phyloP scores from a whole-genome alignment of 164 flowering plant genomes.

The Houttuynia cordata region DNA sequence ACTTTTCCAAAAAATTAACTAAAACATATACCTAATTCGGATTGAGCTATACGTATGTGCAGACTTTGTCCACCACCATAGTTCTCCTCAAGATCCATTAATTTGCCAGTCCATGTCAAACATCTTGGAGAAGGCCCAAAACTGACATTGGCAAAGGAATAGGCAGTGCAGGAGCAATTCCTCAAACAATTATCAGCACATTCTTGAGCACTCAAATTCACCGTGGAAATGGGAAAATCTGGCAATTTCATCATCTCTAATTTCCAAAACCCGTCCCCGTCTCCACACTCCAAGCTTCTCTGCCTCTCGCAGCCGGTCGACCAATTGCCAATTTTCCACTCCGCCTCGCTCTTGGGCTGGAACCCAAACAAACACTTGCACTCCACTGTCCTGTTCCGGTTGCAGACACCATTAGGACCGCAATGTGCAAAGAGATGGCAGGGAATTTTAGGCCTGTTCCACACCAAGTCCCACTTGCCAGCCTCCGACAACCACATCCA shows the following conservation, averaged over 20 bases:
- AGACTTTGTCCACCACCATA: not conserved
- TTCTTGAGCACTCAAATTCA: not conserved
- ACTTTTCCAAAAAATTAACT: too few species aligned
- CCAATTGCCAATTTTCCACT: slow-evolving; percentile 7
- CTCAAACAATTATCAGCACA: slow-evolving; percentile 1
- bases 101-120: too few species aligned
- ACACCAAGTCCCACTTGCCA: too few species aligned
- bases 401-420: too few species aligned
- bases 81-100: not conserved
- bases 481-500: slow-evolving; percentile 1
- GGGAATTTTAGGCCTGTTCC: too few species aligned
- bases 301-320: slow-evolving; percentile 7
- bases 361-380: too few species aligned
- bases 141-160: too few species aligned
- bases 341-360: not conserved
- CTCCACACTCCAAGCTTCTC: slow-evolving; percentile 3
- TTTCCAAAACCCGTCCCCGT: not conserved
- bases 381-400: too few species aligned
- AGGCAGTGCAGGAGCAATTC: slow-evolving; percentile 5
- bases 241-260: slow-evolving; percentile 10
- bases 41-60: slow-evolving; percentile 3
- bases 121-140: too few species aligned
- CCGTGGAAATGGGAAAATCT: not conserved
- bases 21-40: slow-evolving; percentile 7
- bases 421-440: too few species aligned